phyloP scores from a whole-genome alignment of 208 protist species.

The Leishmania braziliensis region DNA sequence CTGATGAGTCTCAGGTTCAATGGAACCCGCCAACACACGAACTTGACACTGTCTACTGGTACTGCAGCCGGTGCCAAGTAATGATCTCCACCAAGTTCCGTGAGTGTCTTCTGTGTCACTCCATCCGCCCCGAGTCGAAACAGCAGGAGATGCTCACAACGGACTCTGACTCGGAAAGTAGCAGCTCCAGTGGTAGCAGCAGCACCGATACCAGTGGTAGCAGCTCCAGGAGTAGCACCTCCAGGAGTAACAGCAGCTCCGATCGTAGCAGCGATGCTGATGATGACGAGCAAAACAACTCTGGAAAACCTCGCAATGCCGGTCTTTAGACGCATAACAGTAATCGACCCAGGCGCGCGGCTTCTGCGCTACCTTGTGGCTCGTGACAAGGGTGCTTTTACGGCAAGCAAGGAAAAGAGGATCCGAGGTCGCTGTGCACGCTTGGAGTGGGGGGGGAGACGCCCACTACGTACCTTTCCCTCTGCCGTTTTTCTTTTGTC shows the following conservation, averaged over 20 bases:
- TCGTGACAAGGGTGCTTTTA: background rate
- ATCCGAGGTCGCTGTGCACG: background rate
- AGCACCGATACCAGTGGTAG: constrained; percentile 12
- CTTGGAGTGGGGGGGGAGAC: background rate
- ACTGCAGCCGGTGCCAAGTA: constrained; percentile 65
- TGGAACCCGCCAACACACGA: constrained; percentile 70
- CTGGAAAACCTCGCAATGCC: background rate
- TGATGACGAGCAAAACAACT: constrained; percentile 2
- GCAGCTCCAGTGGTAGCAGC: constrained; percentile 19
- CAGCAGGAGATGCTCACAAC: constrained; percentile 7
- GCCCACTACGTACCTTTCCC: background rate
- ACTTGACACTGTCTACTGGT: constrained; percentile 83
- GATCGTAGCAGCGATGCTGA: constrained; percentile 14
- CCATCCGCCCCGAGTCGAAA: constrained; percentile 47
- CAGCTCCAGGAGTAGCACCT: constrained; percentile 9
- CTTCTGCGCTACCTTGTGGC: background rate
- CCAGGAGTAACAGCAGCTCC: constrained; percentile 10
- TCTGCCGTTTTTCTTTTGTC: background rate
- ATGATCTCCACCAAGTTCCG: constrained; percentile 61
- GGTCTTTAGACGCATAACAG: background rate
- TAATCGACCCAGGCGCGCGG: background rate
- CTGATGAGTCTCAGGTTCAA: constrained; percentile 69
- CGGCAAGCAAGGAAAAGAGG: background rate
- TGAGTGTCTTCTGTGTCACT: constrained; percentile 85
- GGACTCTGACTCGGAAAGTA: constrained; percentile 32